These are phyloP conservation scores for Waitea zeae DNA, from an alignment of 1,284 basidiomycete genomes.

Conservation along the genomic window DNA sequence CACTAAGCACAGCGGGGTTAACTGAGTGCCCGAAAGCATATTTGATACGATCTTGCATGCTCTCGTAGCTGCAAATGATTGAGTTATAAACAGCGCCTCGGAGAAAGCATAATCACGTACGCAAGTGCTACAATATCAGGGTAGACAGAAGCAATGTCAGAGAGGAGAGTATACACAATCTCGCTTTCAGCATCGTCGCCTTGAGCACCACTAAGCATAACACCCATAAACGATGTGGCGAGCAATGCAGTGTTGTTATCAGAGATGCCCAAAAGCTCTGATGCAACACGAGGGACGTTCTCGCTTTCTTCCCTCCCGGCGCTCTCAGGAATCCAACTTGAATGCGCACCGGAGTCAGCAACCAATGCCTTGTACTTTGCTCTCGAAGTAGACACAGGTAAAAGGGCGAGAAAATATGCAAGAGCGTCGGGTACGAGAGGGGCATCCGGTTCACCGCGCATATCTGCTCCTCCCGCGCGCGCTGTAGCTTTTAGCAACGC, in stretches of 20 bases:
- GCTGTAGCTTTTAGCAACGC: conserved; percentile 41
- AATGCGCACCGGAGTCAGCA: conserved; percentile 38
- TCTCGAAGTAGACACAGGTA: conserved; percentile 49
- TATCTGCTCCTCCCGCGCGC: conserved; percentile 21
- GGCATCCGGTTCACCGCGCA: conserved; percentile 19
- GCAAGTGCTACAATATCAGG: conserved; percentile 63
- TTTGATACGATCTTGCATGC: conserved; percentile 61
- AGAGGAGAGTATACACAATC: conserved; percentile 61
- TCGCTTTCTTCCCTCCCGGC: conserved; percentile 21
- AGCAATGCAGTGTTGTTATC: conserved; percentile 57
- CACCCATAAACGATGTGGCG: conserved; percentile 56
- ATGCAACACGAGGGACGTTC: conserved; percentile 34
- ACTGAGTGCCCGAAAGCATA: conserved; percentile 62
- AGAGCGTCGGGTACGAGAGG: conserved; percentile 42
- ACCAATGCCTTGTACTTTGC: conserved; percentile 41
- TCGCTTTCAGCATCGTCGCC: conserved; percentile 71
- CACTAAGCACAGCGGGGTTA: conserved; percentile 52
- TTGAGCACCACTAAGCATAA: conserved; percentile 64
- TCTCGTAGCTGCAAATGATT: conserved; percentile 43
- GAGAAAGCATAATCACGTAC: conserved; percentile 26
- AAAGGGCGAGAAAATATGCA: conserved; percentile 69
- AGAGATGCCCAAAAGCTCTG: conserved; percentile 42
- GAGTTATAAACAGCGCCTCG: conserved; percentile 2
- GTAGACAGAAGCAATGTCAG: conserved; percentile 53
- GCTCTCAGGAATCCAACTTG: conserved; percentile 24